Evolutionary conservation across 768 basidiomycete species (phyloP), one percentile per base, ranked within the genome.

Genomic region (Mycena alexandri): DNA sequence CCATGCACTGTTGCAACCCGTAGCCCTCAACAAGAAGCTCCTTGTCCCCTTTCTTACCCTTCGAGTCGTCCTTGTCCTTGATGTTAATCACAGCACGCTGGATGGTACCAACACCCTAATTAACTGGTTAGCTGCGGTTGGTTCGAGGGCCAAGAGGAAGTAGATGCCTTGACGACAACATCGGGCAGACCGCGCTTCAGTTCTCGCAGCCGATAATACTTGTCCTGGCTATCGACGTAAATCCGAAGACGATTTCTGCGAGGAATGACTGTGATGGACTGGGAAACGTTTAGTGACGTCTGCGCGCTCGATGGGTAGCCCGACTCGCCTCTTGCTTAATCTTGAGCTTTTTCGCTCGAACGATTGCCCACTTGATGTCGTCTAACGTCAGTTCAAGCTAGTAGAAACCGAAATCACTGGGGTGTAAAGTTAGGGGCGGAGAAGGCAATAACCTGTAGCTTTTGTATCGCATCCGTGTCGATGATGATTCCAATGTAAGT

Each of bases 21-120:
- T 99, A 96, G 11, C 98, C 98, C 84, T 99, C 97, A 1, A 99
- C 96, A 10, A 99, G 86, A 12, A 99, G 80, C 75, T 97, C 93
- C 76, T 97, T 95, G 72, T 95, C 92, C 10, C 90, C 91, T 73
- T 95, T 93, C 79, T 91, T 91, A 3, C 94, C 94, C 68, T 87
- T 86, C 4, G 82, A 79, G 61, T 95, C 91, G 41, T 92, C 89
- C 71, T 94, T 92, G 59, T 96, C 94, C 77, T 96, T 95, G 80
- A 96, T 95, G 73, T 95, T 95, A 78, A 99, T 99, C 74, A 99
- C 90, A 2, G 97, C 98, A 70, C 98, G 90, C 64, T 94, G 89
- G 66, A 98, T 93, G 2, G 90, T 89, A 0, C 92, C 83, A 19
- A 96, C 90, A 56, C 98, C 98, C 93, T 96, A 47, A 22, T 55